These are phyloP conservation scores for Calonectria hongkongensis DNA, from an alignment of 2,329 filamentous ascomycete genomes.

Conservation along the genomic window DNA sequence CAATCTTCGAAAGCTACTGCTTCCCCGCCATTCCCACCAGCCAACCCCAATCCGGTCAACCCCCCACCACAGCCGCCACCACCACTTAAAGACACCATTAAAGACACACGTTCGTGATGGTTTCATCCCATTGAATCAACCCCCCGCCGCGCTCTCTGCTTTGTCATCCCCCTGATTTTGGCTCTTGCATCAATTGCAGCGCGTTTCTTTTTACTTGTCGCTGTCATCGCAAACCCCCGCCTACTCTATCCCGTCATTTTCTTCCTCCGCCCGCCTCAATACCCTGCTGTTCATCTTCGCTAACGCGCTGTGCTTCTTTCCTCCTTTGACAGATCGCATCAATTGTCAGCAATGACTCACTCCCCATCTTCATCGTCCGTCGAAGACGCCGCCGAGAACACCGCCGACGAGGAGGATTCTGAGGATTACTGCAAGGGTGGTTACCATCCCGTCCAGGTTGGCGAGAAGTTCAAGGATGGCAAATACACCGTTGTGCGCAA, in stretches of 20 bases:
- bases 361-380: conserved; percentile 87
- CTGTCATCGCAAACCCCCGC: neutral
- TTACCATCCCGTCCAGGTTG: conserved; percentile 95
- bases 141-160: conserved; percentile 20
- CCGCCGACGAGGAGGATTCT: conserved; percentile 97
- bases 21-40: conserved; percentile 55
- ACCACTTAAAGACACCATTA: conserved; percentile 39
- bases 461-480: conserved; percentile 97
- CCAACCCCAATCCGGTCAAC: conserved; percentile 56
- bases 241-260: neutral
- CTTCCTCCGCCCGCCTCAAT: conserved; percentile 16
- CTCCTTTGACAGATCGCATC: conserved; percentile 68
- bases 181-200: neutral
- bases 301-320: conserved; percentile 41
- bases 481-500: conserved; percentile 98
- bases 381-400: conserved; percentile 91
- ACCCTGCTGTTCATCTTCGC: conserved; percentile 37
- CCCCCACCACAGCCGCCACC: conserved; percentile 53
- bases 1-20: conserved; percentile 49
- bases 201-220: neutral
- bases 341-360: conserved; percentile 76
- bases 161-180: conserved; percentile 21
- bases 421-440: conserved; percentile 99
- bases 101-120: conserved; percentile 41
- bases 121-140: conserved; percentile 40